phyloP scores from a whole-genome alignment of 768 basidiomycete species.

The Podaxis sp. region DNA sequence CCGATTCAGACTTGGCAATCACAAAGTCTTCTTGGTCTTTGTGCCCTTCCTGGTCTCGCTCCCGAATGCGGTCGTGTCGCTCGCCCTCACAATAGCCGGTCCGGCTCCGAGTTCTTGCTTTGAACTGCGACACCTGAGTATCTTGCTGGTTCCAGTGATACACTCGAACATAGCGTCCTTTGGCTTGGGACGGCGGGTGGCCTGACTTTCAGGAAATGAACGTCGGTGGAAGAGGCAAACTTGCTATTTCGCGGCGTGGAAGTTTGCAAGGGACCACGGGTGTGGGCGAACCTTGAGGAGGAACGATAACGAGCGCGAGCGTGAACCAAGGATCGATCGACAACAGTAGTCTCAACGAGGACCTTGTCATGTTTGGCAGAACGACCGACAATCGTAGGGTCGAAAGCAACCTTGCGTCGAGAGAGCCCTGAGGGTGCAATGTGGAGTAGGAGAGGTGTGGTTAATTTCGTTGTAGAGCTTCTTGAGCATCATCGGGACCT shows the following conservation, averaged over 20 bases:
- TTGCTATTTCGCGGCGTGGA: no score
- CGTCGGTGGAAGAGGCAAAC: no score
- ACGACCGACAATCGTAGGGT: neutral
- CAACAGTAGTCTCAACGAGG: neutral
- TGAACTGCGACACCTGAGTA: no score
- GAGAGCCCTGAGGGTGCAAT: slow-evolving; percentile 20
- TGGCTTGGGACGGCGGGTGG: no score
- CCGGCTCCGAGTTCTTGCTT: no score
- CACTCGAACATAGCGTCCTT: no score
- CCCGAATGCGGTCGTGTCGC: neutral
- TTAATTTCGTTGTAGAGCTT: no score
- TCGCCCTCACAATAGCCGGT: no score
- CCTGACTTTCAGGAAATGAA: no score
- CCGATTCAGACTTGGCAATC: neutral
- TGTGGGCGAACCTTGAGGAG: no score
- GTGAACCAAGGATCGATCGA: slow-evolving; percentile 4
- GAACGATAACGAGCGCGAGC: neutral
- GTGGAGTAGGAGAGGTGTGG: slow-evolving; percentile 15
- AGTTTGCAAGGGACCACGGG: no score
- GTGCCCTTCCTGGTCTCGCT: neutral
- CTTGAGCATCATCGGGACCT: slow-evolving; percentile 13
- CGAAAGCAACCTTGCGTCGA: neutral
- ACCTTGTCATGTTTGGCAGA: neutral
- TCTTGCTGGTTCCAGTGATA: no score
- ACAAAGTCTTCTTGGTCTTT: neutral